Percentiles rank a stretch among this genome's conserved stretches.
Evolutionary conservation across 2,329 filamentous ascomycete genomes (phyloP).

Genomic region (Exophiala xenobiotica): DNA sequence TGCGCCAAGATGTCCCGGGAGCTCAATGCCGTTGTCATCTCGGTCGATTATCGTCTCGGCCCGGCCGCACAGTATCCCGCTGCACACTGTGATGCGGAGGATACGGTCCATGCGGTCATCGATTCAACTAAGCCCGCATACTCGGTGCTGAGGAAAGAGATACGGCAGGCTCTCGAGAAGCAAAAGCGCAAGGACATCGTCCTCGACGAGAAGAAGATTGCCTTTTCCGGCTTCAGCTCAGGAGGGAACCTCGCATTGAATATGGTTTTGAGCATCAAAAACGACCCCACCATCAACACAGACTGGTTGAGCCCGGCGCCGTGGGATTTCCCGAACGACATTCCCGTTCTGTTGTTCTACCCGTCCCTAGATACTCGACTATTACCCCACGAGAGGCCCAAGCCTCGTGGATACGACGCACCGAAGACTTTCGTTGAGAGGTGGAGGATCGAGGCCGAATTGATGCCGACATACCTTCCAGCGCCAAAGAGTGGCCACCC

Average conservation of each 20-base stretch:
- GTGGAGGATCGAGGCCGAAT: slow-evolving; percentile 26
- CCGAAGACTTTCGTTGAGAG: slow-evolving; percentile 24
- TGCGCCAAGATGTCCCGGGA: slow-evolving; percentile 47
- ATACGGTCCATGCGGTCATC: slow-evolving; percentile 45
- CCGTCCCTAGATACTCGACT: slow-evolving; percentile 28
- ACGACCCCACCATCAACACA: slow-evolving; percentile 20
- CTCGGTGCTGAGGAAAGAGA: slow-evolving; percentile 21
- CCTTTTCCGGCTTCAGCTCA: slow-evolving; percentile 47
- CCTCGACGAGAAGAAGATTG: slow-evolving; percentile 40
- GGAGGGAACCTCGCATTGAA: slow-evolving; percentile 49
- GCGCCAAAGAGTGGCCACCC: slow-evolving; percentile 17
- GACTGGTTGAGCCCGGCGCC: slow-evolving; percentile 26
- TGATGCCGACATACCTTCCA: slow-evolving; percentile 32
- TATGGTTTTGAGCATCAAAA: slow-evolving; percentile 23
- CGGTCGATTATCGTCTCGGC: slow-evolving; percentile 50
- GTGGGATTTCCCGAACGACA: slow-evolving; percentile 17
- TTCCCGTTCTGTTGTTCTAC: slow-evolving; percentile 31
- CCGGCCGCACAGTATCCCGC: slow-evolving; percentile 49
- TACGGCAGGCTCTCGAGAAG: slow-evolving; percentile 22
- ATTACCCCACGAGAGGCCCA: slow-evolving; percentile 27
- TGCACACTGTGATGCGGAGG: slow-evolving; percentile 49
- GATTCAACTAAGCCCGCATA: slow-evolving; percentile 30
- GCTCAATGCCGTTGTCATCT: slow-evolving; percentile 43
- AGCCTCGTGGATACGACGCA: slow-evolving; percentile 24
- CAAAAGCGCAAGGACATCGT: slow-evolving; percentile 14